Base-by-base conservation (phyloP, 148 eudicot species). In the Gaultheria prostrata region DNA sequence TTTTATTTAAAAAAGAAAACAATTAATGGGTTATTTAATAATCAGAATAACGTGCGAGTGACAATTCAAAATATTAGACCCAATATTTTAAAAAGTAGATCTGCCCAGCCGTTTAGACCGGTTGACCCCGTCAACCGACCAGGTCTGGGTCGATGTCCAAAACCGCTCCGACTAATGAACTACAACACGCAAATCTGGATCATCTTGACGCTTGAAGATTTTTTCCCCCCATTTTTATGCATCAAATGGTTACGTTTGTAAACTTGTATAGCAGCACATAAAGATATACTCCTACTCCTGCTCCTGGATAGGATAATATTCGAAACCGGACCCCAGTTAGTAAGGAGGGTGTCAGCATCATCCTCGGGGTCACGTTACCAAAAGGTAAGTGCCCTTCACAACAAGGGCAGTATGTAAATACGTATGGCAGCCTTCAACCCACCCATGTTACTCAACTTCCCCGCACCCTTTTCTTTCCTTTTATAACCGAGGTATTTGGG, bases 381-480 rank as follows among this genome's bases (percentile, higher is more conserved):
- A 74, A 77, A 85, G 82, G 72, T 70, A 78, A 28, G 85, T 81
- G 86, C 82, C 88, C 86, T 67, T 88, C 77, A 86, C 83, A 86
- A 57, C 53, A 24, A 77, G 82, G 85, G 83, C 33, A 24, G 33
- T 67, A 65, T 67, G 8, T 39, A 6, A 18, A 21, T 35, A 20
- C 82, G 87, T 85, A 89, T 85, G 87, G 86, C 85, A 83, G 81
- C 76, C 87, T 73, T 85, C 82, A 84, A 82, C 88, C 79, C 82
- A 81, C 84, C 86, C 90, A 89, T 86, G 90, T 88, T 86, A 67
- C 72, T 76, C 88, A 48, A 85, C 76, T 78, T 63, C 86, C 79
- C 82, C 87, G 14, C 39, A 49, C 82, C 70, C 78, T 79, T 70
- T 13, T 72, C 87, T 88, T 79, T 0, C 43, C 4, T 39, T 39